phyloP scores from a whole-genome alignment of 768 basidiomycete genomes.

The Trichaptum fuscoviolaceum region DNA sequence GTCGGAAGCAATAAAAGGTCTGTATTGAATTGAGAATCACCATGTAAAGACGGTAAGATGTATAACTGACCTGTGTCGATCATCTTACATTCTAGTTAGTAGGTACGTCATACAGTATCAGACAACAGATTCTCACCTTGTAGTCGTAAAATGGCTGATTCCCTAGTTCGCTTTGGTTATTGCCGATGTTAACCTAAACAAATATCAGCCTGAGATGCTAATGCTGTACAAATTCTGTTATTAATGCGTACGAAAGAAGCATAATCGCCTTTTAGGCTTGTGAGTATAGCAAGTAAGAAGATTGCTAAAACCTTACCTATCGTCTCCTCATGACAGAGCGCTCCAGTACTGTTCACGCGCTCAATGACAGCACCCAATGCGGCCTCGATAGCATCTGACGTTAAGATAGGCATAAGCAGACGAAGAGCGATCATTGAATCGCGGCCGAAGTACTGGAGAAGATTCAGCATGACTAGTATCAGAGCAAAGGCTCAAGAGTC shows the following conservation, averaged over 20 bases:
- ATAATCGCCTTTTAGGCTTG: slow-evolving; percentile 26
- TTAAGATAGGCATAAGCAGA: slow-evolving; percentile 36
- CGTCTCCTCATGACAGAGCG: slow-evolving; percentile 40
- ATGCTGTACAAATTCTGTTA: neutral
- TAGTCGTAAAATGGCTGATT: slow-evolving; percentile 36
- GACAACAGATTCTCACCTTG: slow-evolving; percentile 19
- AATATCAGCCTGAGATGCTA: neutral
- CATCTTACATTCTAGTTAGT: slow-evolving; percentile 24
- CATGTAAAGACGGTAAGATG: neutral
- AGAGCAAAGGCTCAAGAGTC: neutral
- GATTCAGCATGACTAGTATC: neutral
- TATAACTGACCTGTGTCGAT: slow-evolving; percentile 30
- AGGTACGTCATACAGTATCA: neutral
- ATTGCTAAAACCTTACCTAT: slow-evolving; percentile 18
- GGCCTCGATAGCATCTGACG: slow-evolving; percentile 34
- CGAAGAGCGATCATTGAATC: slow-evolving; percentile 40
- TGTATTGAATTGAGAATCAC: slow-evolving; percentile 3
- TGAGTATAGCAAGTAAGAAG: neutral
- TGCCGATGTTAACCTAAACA: slow-evolving; percentile 31
- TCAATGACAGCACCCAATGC: slow-evolving; percentile 41
- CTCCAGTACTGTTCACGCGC: slow-evolving; percentile 35
- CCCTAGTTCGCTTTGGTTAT: slow-evolving; percentile 31
- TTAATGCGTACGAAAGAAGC: slow-evolving; percentile 28
- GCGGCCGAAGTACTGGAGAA: slow-evolving; percentile 27
- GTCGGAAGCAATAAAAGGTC: slow-evolving; percentile 38